phyloP scores from a whole-genome alignment of 106 monocot species.

The Phalaenopsis aphrodite region DNA sequence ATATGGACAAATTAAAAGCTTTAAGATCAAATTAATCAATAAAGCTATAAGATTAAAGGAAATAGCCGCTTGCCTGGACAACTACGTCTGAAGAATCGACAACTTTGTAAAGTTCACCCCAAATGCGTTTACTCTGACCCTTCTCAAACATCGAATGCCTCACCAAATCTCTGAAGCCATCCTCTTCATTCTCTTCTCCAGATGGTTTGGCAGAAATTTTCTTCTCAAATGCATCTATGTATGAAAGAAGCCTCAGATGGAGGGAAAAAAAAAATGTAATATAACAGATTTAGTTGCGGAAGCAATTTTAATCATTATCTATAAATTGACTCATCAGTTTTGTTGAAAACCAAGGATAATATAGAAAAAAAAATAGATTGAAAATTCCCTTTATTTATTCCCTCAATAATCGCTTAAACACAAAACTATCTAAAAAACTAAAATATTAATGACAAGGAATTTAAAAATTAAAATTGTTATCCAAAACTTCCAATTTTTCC shows the following conservation, averaged over 20 bases:
- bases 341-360: neutral
- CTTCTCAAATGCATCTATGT: constrained; percentile 67
- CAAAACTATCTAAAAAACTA: too few relatives aligned
- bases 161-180: constrained; percentile 81
- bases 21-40: neutral
- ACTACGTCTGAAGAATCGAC: constrained; percentile 97
- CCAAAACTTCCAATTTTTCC: too few relatives aligned
- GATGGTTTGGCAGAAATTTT: constrained; percentile 28
- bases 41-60: neutral
- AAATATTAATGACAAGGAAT: too few relatives aligned
- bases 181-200: constrained; percentile 46
- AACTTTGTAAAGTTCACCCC: constrained; percentile 99
- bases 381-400: too few relatives aligned
- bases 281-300: neutral
- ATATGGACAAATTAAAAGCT: neutral
- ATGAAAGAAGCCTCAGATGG: neutral
- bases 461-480: too few relatives aligned
- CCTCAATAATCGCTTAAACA: too few relatives aligned
- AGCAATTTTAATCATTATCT: neutral
- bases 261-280: neutral
- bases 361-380: too few relatives aligned
- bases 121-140: constrained; percentile 97
- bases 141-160: constrained; percentile 97
- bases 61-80: constrained; percentile 52
- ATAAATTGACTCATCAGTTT: neutral